A percentile compares a stretch with the other conserved stretches of the same genome.
Conservation (phyloP, 352 stramenopile genomes). For the Globisporangium carolinianum region DNA sequence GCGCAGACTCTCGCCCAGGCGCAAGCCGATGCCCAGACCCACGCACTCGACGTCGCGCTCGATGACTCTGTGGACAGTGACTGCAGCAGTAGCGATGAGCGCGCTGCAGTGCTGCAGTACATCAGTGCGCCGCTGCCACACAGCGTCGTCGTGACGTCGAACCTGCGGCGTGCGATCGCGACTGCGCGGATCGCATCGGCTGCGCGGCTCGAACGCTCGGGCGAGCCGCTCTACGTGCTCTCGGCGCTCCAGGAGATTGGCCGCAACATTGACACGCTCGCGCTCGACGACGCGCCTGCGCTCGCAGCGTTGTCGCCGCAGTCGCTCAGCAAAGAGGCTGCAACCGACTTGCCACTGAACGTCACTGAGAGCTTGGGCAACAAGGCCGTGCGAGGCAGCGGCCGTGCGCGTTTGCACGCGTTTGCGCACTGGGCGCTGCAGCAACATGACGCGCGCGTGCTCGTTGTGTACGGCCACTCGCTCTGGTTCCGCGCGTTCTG, state of each 20-base stretch:
- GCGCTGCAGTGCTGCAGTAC: conserved; percentile 34
- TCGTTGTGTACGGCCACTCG: conserved; percentile 83
- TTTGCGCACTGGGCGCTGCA: conserved; percentile 69
- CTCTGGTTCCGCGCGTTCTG: conserved; percentile 84
- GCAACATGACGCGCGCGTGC: conserved; percentile 35
- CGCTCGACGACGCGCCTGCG: conserved; percentile 49
- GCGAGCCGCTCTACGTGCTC: conserved; percentile 74
- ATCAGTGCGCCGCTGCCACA: conserved; percentile 34
- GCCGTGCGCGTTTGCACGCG: conserved; percentile 40
- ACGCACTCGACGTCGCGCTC: conserved; percentile 3
- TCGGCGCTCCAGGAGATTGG: conserved; percentile 82
- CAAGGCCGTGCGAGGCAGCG: conserved; percentile 60
- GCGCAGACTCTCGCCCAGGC: neutral
- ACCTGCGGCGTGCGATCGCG: conserved; percentile 69
- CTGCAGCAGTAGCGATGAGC: conserved; percentile 13
- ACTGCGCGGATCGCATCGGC: conserved; percentile 74
- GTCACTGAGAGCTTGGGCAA: conserved; percentile 74
- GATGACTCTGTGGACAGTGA: conserved; percentile 9
- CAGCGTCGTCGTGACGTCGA: conserved; percentile 67
- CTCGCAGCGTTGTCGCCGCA: conserved; percentile 27
- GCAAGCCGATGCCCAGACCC: too few species aligned
- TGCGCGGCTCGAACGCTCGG: conserved; percentile 33
- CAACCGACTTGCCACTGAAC: conserved; percentile 59
- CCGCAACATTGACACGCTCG: conserved; percentile 79
- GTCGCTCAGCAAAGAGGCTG: neutral